Percentiles rank a stretch among this genome's conserved stretches.
These are phyloP conservation scores for Xerocomus cyaneibrunnescens DNA, from an alignment of 1,284 basidiomycete species.

Conservation along the genomic window DNA sequence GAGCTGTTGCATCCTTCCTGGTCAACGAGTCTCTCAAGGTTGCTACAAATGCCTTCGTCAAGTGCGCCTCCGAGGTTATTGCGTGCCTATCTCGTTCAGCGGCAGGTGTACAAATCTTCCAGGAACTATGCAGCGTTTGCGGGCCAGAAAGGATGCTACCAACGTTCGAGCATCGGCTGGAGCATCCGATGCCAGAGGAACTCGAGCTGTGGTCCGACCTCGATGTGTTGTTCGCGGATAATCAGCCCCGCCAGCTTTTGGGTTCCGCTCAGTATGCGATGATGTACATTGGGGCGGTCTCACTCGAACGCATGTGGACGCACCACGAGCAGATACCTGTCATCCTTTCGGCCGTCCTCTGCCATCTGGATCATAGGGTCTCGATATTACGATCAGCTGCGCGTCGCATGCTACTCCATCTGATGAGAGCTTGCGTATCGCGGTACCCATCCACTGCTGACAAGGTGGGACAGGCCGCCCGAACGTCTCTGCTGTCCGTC, in stretches of 20 bases:
- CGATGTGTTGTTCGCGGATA: conserved; percentile 68
- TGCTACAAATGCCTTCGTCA: conserved; percentile 75
- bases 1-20: conserved; percentile 80
- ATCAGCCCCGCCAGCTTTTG: conserved; percentile 65
- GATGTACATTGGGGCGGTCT: conserved; percentile 81
- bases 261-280: conserved; percentile 87
- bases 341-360: conserved; percentile 80
- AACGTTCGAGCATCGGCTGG: conserved; percentile 67
- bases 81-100: conserved; percentile 82
- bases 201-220: conserved; percentile 74
- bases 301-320: conserved; percentile 79
- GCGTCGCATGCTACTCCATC: conserved; percentile 75
- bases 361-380: conserved; percentile 80
- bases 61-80: conserved; percentile 79
- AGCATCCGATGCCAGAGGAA: conserved; percentile 67
- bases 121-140: conserved; percentile 82
- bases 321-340: conserved; percentile 68
- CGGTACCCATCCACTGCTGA: conserved; percentile 68
- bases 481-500: conserved; percentile 49
- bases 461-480: conserved; percentile 46
- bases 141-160: conserved; percentile 84
- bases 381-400: conserved; percentile 70
- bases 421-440: conserved; percentile 76
- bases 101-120: conserved; percentile 73
- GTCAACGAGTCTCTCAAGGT: conserved; percentile 88